A percentile compares a stretch with the other conserved stretches of the same genome.
Conservation (phyloP, 1,139 yeast genomes). For the Candida dubliniensis region DNA sequence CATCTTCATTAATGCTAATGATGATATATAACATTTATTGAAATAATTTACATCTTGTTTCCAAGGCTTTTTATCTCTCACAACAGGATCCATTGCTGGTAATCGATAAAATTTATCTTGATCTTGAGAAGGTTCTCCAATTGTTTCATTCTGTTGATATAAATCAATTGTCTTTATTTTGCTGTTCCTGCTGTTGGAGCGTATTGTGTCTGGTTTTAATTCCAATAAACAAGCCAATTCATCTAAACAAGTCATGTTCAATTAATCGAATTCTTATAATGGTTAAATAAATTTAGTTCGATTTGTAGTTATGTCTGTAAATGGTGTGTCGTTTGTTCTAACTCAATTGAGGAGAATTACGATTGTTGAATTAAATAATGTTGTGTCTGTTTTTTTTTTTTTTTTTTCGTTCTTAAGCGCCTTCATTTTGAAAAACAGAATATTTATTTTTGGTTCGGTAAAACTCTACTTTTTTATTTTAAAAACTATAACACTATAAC, state of each 20-base stretch:
- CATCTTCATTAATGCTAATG: slow-evolving; percentile 79
- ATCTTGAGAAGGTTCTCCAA: neutral
- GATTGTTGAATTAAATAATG: neutral
- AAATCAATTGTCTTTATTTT: slow-evolving; percentile 5
- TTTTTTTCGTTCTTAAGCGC: neutral
- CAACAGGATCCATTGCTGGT: slow-evolving; percentile 14
- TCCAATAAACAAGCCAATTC: slow-evolving; percentile 10
- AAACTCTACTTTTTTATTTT: neutral
- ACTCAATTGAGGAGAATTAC: too few species aligned
- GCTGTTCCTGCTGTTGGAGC: neutral
- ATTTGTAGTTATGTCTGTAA: too few species aligned
- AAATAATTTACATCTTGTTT: slow-evolving; percentile 57
- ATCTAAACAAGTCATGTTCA: slow-evolving; percentile 11
- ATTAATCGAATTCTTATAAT: neutral
- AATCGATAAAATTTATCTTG: slow-evolving; percentile 10
- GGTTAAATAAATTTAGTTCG: neutral
- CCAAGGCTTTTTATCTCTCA: slow-evolving; percentile 37
- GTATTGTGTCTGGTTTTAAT: neutral
- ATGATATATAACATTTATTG: slow-evolving; percentile 64
- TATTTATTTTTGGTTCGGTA: neutral
- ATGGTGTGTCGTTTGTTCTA: too few species aligned
- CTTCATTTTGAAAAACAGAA: too few species aligned
- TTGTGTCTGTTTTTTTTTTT: neutral
- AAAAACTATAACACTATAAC: neutral
- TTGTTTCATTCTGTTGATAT: slow-evolving; percentile 1